Evolutionary conservation across 768 basidiomycete species (phyloP), one percentile per base, ranked within the genome.

Genomic region (Sarcomyxa edulis): DNA sequence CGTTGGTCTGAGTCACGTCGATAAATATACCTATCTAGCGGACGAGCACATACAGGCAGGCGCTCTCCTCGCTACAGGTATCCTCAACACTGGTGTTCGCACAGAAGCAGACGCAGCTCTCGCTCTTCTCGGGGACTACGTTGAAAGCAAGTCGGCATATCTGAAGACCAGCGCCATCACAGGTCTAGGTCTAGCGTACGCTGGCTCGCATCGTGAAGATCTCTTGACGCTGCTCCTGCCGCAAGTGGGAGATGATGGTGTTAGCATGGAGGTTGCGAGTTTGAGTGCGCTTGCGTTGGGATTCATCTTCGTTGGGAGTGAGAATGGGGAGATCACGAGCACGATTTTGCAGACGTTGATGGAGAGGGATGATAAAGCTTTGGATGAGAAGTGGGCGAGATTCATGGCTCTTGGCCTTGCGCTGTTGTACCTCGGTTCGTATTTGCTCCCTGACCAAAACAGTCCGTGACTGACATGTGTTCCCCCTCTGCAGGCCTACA

Each of bases 11-110:
- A 84, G 81, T 53, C 91, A 95, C 48, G 84, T 97, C 48, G 96
- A 99, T 69, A 96, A 91, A 61, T 98, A 97, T 66, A 90, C 94
- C 16, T 98, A 98, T 56, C 93, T 91, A 0, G 65, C 87, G 1
- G 96, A 99, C 50, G 96, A 99, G 57, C 74, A 92, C 59, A 97
- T 98, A 25, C 43, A 84, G 78, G 89, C 94, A 23, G 96, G 96
- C 32, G 93, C 95, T 8, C 76, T 97, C 34, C 76, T 99, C 22
- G 96, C 95, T 0, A 97, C 86, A 8, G 96, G 96, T 44, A 81
- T 98, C 44, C 69, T 98, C 23, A 93, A 93, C 60, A 78, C 81
- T 18, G 81, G 86, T 40, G 82, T 98, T 9, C 81, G 90, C 35
- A 88, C 90, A 2, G 95, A 98, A 59, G 84, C 88, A 9, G 96